Conservation (phyloP, 441 rosid species). For the Theobroma grandiflorum region DNA sequence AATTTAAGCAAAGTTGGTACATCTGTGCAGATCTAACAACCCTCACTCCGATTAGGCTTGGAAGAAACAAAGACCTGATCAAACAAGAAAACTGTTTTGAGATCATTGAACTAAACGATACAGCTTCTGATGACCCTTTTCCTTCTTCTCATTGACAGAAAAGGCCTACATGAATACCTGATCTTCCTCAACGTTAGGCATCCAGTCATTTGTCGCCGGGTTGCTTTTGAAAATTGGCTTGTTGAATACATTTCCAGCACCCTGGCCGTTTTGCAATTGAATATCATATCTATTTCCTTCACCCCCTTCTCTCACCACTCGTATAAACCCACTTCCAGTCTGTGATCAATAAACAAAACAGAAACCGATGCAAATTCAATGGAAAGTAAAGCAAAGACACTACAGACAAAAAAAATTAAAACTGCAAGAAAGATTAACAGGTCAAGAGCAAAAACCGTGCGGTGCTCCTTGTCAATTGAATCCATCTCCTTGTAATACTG, state of each 20-base stretch:
- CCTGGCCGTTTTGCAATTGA: constrained; percentile 32
- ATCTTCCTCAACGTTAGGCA: constrained; percentile 46
- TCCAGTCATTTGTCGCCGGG: constrained; percentile 79
- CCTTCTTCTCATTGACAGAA: background rate
- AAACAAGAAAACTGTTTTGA: background rate
- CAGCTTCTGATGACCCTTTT: constrained; percentile 8
- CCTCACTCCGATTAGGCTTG: constrained; percentile 71
- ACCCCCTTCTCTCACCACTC: constrained; percentile 42
- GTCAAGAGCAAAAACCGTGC: constrained; percentile 42
- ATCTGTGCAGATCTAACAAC: constrained; percentile 40
- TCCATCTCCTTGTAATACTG: constrained; percentile 60
- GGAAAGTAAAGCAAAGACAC: background rate
- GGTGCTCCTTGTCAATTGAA: constrained; percentile 71
- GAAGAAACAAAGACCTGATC: constrained; percentile 45
- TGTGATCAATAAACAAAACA: constrained; percentile 26
- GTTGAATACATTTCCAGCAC: constrained; percentile 1
- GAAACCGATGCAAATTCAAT: constrained; percentile 7
- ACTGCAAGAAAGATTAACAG: too few species aligned
- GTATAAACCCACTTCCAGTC: constrained; percentile 81
- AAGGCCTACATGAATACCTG: constrained; percentile 32
- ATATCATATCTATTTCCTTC: constrained; percentile 42
- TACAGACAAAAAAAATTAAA: background rate
- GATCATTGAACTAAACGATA: background rate
- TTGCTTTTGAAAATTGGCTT: constrained; percentile 50
- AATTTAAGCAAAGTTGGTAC: background rate